Conservation (phyloP, 352 stramenopile genomes). For the Aphanomyces astaci region DNA sequence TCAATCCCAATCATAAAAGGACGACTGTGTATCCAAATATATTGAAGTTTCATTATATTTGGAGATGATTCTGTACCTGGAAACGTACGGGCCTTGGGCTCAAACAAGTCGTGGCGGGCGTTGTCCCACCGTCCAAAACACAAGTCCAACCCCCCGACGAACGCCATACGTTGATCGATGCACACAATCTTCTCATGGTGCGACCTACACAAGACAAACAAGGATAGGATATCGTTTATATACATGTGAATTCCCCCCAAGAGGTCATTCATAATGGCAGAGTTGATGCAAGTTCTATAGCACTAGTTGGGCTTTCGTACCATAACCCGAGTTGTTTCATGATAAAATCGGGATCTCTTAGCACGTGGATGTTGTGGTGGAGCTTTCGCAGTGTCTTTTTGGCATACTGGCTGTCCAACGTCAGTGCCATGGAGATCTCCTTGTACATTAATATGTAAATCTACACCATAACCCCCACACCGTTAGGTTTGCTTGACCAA, state of each 20-base stretch:
- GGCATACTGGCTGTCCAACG: constrained; percentile 75
- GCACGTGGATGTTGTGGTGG: constrained; percentile 66
- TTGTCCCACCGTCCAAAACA: constrained; percentile 87
- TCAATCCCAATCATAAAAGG: too few relatives aligned
- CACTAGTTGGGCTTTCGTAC: neutral
- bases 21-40: too few relatives aligned
- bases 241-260: too few relatives aligned
- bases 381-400: constrained; percentile 59
- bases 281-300: neutral
- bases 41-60: too few relatives aligned
- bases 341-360: constrained; percentile 84
- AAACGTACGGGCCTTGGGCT: constrained; percentile 53
- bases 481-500: too few relatives aligned
- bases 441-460: constrained; percentile 91
- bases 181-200: constrained; percentile 92
- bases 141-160: constrained; percentile 85
- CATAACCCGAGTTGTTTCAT: constrained; percentile 84
- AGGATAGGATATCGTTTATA: too few relatives aligned
- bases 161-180: constrained; percentile 81
- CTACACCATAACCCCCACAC: too few relatives aligned
- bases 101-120: constrained; percentile 52
- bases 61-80: too few relatives aligned
- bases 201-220: too few relatives aligned
- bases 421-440: constrained; percentile 73
- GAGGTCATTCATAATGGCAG: too few relatives aligned